Evolutionary conservation across 345 rosid genomes (phyloP).

Genomic region (Psidium guajava): DNA sequence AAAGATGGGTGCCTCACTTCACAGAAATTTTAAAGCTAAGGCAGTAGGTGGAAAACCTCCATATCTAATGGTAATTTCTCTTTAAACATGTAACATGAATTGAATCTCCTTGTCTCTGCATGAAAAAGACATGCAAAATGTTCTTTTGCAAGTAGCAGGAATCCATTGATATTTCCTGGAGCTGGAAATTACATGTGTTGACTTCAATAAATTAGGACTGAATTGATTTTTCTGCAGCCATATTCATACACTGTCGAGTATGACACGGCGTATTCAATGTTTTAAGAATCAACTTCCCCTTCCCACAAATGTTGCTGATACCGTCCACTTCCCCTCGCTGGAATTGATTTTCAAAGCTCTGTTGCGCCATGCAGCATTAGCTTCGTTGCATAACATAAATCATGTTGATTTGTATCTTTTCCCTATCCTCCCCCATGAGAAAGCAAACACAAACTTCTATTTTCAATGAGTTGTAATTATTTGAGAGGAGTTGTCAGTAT

Average conservation of each 20-base stretch:
- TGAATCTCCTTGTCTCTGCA: background rate
- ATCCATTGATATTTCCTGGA: background rate
- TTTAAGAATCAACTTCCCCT: background rate
- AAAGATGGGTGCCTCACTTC: constrained; percentile 63
- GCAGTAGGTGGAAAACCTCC: constrained; percentile 66
- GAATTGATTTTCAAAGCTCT: background rate
- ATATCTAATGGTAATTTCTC: constrained; percentile 40
- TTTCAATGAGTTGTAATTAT: background rate
- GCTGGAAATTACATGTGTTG: background rate
- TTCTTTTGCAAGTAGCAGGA: background rate
- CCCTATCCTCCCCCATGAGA: background rate
- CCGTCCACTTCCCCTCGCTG: background rate
- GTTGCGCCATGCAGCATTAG: background rate
- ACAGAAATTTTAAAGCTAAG: constrained; percentile 29
- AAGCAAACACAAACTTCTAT: background rate
- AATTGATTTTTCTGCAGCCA: background rate
- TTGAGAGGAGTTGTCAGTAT: background rate
- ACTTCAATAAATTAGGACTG: background rate
- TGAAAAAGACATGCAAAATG: background rate
- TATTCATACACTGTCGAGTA: background rate
- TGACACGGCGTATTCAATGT: background rate
- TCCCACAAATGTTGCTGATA: background rate
- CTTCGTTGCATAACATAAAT: background rate
- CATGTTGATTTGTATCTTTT: background rate
- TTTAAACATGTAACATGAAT: background rate